Evolutionary conservation across 768 basidiomycete species (phyloP), one percentile per base, ranked within the genome.

Genomic region (Asterophora parasitica): DNA sequence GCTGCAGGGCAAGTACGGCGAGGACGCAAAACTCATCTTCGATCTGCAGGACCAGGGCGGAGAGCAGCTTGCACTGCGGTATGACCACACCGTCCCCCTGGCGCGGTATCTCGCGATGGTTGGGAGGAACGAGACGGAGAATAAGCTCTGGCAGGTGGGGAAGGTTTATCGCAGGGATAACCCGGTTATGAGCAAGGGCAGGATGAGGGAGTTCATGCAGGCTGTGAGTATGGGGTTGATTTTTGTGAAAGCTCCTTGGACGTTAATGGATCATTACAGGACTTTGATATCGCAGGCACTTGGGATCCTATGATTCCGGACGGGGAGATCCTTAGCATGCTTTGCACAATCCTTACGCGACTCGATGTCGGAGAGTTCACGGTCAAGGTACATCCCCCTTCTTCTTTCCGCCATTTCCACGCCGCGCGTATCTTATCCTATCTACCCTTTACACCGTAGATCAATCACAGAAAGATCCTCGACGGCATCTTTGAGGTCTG

Each of bases 261-360:
- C 23, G 23, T 23, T 23, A 23, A 23, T 6, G 23, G 23, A 23
- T 23, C 6, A 23, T 23, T 4, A 5, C 57, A 95, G 93, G 95
- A 99, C 65, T 88, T 98, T 59, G 96, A 98, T 64, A 92, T 98
- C 44, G 81, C 87, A 26, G 96, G 96, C 7, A 60, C 65, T 7
- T 97, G 90, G 84, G 96, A 99, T 64, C 70, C 91, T 3, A 99
- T 99, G 96, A 90, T 99, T 46, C 90, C 96, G 7, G 96, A 98
- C 61, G 90, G 91, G 1, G 96, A 99, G 64, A 64, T 96, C 20
- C 76, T 98, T 52, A 83, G 83, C 53, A 65, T 97, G 50, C 58
- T 91, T 1, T 90, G 85, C 58, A 91, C 92, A 6, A 77, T 94
- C 26, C 70, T 98, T 43, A 78, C 81, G 0, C 80, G 76, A 47